Evolutionary conservation across 495 filamentous ascomycete species (phyloP), one percentile per base, ranked within the genome.

Genomic region (Chlorociboria aeruginascens): DNA sequence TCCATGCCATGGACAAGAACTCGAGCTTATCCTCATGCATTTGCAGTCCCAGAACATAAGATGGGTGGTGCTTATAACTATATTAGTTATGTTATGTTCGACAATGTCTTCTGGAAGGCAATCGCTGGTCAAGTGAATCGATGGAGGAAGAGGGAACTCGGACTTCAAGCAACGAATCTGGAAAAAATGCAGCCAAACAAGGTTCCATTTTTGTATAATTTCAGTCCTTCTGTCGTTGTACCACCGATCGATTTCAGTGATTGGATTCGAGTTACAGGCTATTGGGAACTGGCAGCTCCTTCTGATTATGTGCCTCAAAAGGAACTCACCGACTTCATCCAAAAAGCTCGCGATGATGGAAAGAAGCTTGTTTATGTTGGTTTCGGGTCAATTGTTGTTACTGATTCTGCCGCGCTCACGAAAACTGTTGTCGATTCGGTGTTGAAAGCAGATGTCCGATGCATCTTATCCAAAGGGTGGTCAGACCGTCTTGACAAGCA

Each of bases 1-100:
- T 92, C 90, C 13, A 98, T 98, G 92, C 93, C 92, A 11, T 98
- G 92, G 92, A 90, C 93, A 0, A 80, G 89, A 38, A 98, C 92
- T 17, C 72, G 93, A 43, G 86, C 93, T 3, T 98, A 98, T 57
- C 92, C 92, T 10, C 92, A 98, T 67, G 93, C 92, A 6, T 98
- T 98, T 67, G 83, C 87, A n/a, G 88, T 95, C 32, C 87, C 87
- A 9, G 85, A 89, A 44, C 79, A 85, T 54, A 94, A 92, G 63
- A 86, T 94, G 81, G 92, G 92, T 41, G 92, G 92, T 30, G 79
- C 78, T 0, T 98, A 93, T 71, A 98, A 98, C 57, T 88, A 88
- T 55, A 79, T 95, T 44, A 92, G 88, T 0, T 98, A 98, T 58
- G 85, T 95, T 47, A 85, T 95, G 79, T 95, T 98, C 56, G 93